Conservation (phyloP, 1,139 yeast genomes). For the Candida dubliniensis region DNA sequence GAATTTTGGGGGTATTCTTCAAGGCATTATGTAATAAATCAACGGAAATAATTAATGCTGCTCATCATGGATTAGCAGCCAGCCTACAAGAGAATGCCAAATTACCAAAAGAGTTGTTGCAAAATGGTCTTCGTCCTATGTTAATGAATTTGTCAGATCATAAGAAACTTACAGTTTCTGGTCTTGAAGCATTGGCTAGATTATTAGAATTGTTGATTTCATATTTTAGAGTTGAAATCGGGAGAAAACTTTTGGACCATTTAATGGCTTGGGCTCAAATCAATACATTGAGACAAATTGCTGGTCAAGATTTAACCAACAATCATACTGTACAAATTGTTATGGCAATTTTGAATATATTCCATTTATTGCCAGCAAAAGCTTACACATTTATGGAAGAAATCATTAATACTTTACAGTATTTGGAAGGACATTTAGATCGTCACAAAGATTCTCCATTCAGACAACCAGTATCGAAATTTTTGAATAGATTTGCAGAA, state of each 20-base stretch:
- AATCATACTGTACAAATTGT: constrained; percentile 83
- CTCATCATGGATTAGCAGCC: constrained; percentile 81
- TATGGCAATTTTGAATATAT: constrained; percentile 86
- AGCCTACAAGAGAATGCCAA: constrained; percentile 85
- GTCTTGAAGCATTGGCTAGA: constrained; percentile 87
- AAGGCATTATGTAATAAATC: constrained; percentile 88
- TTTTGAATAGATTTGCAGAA: constrained; percentile 77
- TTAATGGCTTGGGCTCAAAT: constrained; percentile 97
- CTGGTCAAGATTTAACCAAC: constrained; percentile 73
- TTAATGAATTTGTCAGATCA: constrained; percentile 93
- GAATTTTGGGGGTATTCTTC: constrained; percentile 91
- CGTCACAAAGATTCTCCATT: constrained; percentile 89
- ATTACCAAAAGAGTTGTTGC: constrained; percentile 88
- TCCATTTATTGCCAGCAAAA: constrained; percentile 87
- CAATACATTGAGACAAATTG: constrained; percentile 64
- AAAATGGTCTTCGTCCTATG: constrained; percentile 93
- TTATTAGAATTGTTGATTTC: constrained; percentile 83
- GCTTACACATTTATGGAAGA: constrained; percentile 93
- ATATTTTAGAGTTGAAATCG: constrained; percentile 95
- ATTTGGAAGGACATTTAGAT: constrained; percentile 79
- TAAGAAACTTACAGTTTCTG: constrained; percentile 83
- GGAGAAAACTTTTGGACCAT: constrained; percentile 88
- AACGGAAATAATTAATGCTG: constrained; percentile 86
- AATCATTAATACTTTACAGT: constrained; percentile 70
- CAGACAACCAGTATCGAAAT: constrained; percentile 86